Percentiles rank a stretch among this genome's conserved stretches.
Conservation (phyloP, 1,139 yeast species). For the Hanseniaspora sp. region DNA sequence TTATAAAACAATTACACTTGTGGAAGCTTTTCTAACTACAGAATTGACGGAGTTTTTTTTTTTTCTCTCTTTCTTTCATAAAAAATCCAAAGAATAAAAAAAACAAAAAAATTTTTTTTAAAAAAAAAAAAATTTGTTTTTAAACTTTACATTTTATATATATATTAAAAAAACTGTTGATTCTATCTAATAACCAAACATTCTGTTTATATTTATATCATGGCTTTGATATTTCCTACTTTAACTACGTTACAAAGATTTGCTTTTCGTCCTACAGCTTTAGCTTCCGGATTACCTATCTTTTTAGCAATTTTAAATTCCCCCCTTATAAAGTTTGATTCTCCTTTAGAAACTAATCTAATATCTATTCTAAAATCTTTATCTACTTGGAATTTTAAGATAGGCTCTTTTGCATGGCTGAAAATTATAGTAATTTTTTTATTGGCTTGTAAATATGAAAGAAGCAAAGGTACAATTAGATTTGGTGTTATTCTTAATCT, state of each 20-base stretch:
- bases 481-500: constrained; percentile 74
- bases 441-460: constrained; percentile 47
- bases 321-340: constrained; percentile 5
- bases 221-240: not conserved
- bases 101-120: no score
- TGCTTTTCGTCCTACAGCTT: constrained; percentile 13
- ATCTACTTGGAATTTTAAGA: constrained; percentile 13
- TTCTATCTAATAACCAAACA: no score
- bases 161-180: no score
- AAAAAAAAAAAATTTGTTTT: no score
- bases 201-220: not conserved
- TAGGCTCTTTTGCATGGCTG: not conserved
- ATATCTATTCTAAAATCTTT: constrained; percentile 9
- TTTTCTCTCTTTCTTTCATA: no score
- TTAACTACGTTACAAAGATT: not conserved
- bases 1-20: no score
- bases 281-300: constrained; percentile 13
- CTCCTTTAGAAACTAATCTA: constrained; percentile 13
- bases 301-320: constrained; percentile 9
- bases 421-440: constrained; percentile 3
- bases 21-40: no score
- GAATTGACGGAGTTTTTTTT: no score
- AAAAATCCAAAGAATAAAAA: no score
- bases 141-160: no score
- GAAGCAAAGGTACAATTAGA: constrained; percentile 69